Evolutionary conservation across 345 rosid species (phyloP).

Genomic region (Ricinus communis): DNA sequence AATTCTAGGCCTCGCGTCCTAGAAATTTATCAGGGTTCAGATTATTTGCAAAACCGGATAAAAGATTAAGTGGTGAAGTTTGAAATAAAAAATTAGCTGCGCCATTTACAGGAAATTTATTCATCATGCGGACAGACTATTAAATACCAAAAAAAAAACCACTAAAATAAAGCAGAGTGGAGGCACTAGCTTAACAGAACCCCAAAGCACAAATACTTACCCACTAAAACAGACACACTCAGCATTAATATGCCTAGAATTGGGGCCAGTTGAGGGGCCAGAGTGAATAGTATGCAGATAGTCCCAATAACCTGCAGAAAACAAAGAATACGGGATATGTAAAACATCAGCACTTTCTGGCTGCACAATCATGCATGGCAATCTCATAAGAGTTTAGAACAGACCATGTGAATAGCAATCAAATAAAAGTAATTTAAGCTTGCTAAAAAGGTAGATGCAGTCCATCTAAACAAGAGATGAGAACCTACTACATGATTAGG

Average conservation of each 20-base stretch:
- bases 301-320: constrained; percentile 73
- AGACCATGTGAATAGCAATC: constrained; percentile 7
- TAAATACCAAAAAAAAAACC: background rate
- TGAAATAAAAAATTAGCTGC: background rate
- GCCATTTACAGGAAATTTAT: too few relatives aligned
- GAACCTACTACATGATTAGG: constrained; percentile 25
- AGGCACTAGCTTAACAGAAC: constrained; percentile 1
- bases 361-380: constrained; percentile 10
- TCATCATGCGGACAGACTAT: too few relatives aligned
- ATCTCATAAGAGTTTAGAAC: too few relatives aligned
- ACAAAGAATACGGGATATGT: constrained; percentile 15
- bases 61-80: background rate
- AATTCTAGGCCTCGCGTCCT: background rate
- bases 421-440: background rate
- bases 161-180: background rate
- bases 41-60: background rate
- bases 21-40: background rate
- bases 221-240: constrained; percentile 73
- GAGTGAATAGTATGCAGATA: constrained; percentile 64
- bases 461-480: constrained; percentile 17
- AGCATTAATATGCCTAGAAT: constrained; percentile 75
- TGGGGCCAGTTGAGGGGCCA: constrained; percentile 93
- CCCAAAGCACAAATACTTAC: constrained; percentile 41
- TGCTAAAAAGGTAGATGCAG: background rate
- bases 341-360: background rate